Evolutionary conservation across 768 basidiomycete species (phyloP), one percentile per base, ranked within the genome.

Genomic region (Xerocomus spinulosus): DNA sequence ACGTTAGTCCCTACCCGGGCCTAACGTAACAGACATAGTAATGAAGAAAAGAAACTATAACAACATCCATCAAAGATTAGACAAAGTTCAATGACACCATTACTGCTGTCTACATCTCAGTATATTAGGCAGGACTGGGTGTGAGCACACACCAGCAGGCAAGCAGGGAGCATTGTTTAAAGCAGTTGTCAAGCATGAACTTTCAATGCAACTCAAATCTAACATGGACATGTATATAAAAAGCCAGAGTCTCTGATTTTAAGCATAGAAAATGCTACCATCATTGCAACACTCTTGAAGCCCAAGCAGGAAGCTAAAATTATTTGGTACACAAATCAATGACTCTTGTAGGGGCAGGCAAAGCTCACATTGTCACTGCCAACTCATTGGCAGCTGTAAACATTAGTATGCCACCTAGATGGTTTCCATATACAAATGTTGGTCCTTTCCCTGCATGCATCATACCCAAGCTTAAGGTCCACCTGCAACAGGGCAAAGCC

Each of bases 231-330:
- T 21, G 40, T 25, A 5, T 46, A 85, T 76, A 84, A 86, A 12
- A 51, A 68, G 17, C 60, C 83, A n/a, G n/a, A n/a, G 0, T 79
- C 85, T 0, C 69, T 93, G 15, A 85, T 90, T 2, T 64, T 91
- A 17, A 68, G 77, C 2, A 82, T 81, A 13, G 72, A 83, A 48
- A 86, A 75, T 55, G 87, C 86, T 9, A 90, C 92, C 62, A 73
- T 83, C 43, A 92, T 92, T 60, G 80, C 85, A 0, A 77, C 80
- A 0, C 66, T 92, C 13, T 67, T 93, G 33, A 57, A 53, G 4
- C 75, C 92, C 50, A 85, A 83, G 61, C 56, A 56, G 9, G 76
- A 82, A 42, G 73, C 77, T 18, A 78, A 83, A 41, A 54, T 40
- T 8, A 49, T 50, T n/a, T 7, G 61, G 65, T 9, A 47, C 50